A percentile compares a stretch with the other conserved stretches of the same genome.
These are phyloP conservation scores for Zostera marina DNA, from an alignment of 116 monocot genomes.

Conservation along the genomic window DNA sequence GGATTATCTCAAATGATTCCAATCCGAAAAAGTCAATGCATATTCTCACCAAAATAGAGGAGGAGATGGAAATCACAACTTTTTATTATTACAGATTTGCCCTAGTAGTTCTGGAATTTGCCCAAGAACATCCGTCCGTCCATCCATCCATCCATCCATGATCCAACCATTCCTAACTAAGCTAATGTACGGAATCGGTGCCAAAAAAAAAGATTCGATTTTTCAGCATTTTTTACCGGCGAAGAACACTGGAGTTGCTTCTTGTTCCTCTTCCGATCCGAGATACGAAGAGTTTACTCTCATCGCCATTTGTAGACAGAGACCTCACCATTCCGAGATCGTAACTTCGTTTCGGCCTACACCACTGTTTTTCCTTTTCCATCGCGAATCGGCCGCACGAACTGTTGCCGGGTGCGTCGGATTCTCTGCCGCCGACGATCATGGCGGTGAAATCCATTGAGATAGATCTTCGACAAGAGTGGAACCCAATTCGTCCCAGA, in stretches of 20 bases:
- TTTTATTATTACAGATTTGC: too few relatives aligned
- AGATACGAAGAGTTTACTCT: constrained; percentile 18
- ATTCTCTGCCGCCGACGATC: constrained; percentile 4
- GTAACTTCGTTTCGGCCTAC: constrained; percentile 10
- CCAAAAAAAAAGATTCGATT: too few relatives aligned
- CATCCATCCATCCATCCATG: too few relatives aligned
- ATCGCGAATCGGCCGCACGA: not conserved
- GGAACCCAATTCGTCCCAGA: constrained; percentile 6
- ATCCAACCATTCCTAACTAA: too few relatives aligned
- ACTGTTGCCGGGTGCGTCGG: not conserved
- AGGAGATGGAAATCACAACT: too few relatives aligned
- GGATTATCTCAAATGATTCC: too few relatives aligned
- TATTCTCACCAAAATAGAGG: too few relatives aligned
- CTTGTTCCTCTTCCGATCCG: constrained; percentile 11
- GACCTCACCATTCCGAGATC: constrained; percentile 18
- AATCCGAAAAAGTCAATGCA: too few relatives aligned
- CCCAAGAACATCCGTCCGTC: too few relatives aligned
- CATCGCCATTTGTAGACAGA: constrained; percentile 17
- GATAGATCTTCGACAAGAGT: constrained; percentile 30
- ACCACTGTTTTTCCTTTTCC: not conserved
- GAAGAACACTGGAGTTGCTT: constrained; percentile 21
- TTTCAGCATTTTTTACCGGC: constrained; percentile 10
- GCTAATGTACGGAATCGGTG: too few relatives aligned
- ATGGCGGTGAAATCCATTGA: constrained; percentile 41
- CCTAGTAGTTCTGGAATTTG: too few relatives aligned